Evolutionary conservation across 345 rosid species (phyloP).

Genomic region (Brassica cretica): DNA sequence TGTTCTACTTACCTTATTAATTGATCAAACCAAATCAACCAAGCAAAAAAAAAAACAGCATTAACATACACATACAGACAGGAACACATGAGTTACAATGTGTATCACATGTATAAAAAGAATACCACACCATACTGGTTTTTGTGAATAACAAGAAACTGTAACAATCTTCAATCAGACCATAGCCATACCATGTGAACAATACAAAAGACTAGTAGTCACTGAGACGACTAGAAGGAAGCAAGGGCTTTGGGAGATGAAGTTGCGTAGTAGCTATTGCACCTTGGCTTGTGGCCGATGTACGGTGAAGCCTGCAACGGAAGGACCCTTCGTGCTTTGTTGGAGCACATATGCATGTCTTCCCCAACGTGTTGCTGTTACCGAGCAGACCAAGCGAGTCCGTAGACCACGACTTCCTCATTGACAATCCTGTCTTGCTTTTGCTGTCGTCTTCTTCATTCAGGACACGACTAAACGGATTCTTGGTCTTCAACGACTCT

Average conservation of each 20-base stretch:
- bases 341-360: conserved; percentile 33
- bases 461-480: conserved; percentile 27
- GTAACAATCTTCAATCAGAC: neutral
- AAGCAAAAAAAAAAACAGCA: neutral
- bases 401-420: conserved; percentile 43
- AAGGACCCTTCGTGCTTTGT: conserved; percentile 40
- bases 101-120: neutral
- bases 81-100: neutral
- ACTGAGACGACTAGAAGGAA: conserved; percentile 20
- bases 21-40: neutral
- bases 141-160: neutral
- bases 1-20: neutral
- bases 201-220: conserved; percentile 18
- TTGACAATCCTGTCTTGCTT: conserved; percentile 18
- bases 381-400: conserved; percentile 31
- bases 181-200: neutral
- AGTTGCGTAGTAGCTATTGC: conserved; percentile 12
- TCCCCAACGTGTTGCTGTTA: conserved; percentile 31
- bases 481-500: conserved; percentile 26
- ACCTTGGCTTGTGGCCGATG: conserved; percentile 28
- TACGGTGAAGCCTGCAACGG: conserved; percentile 41
- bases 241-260: conserved; percentile 36
- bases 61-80: neutral
- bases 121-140: neutral
- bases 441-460: conserved; percentile 12